Conservation (phyloP, 371 early-diverging fungal species). For the Rhizomucor miehei region DNA sequence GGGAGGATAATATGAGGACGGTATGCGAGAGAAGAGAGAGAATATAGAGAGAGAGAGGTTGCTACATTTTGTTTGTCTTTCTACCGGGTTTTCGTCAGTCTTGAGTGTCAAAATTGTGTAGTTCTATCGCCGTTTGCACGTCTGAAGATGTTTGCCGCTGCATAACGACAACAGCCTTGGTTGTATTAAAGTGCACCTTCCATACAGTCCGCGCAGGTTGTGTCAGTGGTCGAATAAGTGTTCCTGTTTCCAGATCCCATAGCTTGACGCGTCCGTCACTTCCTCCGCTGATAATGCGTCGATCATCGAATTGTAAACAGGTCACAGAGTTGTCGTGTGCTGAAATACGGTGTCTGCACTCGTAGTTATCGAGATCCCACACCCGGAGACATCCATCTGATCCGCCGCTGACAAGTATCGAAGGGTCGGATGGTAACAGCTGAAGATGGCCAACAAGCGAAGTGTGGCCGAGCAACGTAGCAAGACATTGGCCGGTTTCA, state of each 20-base stretch:
- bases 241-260: slow-evolving; percentile 77
- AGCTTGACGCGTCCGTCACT: slow-evolving; percentile 83
- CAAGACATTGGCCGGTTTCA: slow-evolving; percentile 48
- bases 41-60: not conserved
- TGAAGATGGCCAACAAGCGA: slow-evolving; percentile 77
- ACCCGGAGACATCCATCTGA: slow-evolving; percentile 84
- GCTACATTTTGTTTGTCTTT: too few relatives aligned
- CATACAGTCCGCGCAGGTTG: slow-evolving; percentile 54
- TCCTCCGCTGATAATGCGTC: slow-evolving; percentile 77
- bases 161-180: slow-evolving; percentile 51
- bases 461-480: slow-evolving; percentile 72
- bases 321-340: slow-evolving; percentile 84
- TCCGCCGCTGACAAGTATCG: slow-evolving; percentile 75
- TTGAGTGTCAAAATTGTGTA: not conserved
- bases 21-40: not conserved
- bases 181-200: slow-evolving; percentile 54
- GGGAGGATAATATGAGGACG: not conserved
- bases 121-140: not conserved
- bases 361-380: slow-evolving; percentile 71
- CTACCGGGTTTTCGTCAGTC: not conserved
- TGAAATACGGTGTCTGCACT: slow-evolving; percentile 63
- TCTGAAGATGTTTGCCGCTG: not conserved
- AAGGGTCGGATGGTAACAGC: slow-evolving; percentile 46
- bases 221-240: slow-evolving; percentile 63
- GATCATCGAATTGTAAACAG: slow-evolving; percentile 76